These are phyloP conservation scores for Diaporthe destruens DNA, from an alignment of 2,329 filamentous ascomycete species.

Conservation along the genomic window DNA sequence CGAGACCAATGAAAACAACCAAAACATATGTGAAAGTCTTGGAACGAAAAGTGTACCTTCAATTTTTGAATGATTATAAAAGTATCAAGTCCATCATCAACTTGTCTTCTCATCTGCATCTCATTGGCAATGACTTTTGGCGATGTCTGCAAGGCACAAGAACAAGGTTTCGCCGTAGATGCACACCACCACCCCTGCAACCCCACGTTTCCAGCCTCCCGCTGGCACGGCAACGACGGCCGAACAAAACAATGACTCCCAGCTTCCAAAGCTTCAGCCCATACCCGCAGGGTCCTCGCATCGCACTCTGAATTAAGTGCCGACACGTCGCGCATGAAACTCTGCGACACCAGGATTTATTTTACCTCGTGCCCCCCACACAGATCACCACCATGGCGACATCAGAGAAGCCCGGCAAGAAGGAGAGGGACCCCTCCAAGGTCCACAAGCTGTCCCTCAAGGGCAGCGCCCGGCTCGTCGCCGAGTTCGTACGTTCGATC, in stretches of 20 bases:
- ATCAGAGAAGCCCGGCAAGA: constrained; percentile 44
- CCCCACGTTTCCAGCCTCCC: constrained; percentile 17
- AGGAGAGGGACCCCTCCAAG: constrained; percentile 81
- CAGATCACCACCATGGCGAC: constrained; percentile 40
- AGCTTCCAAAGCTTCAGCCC: neutral
- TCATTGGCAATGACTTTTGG: neutral
- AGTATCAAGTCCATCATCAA: neutral
- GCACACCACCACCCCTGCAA: constrained; percentile 16
- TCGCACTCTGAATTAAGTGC: neutral
- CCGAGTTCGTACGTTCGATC: constrained; percentile 83
- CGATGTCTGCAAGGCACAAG: neutral
- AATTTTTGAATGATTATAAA: neutral
- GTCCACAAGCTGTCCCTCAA: constrained; percentile 94
- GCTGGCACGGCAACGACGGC: constrained; percentile 25
- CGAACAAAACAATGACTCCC: constrained; percentile 28
- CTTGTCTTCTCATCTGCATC: neutral
- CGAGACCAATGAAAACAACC: neutral
- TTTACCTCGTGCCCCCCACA: no score
- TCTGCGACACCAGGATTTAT: neutral
- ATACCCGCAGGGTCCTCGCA: constrained; percentile 17
- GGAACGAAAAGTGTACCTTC: neutral
- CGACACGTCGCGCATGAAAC: constrained; percentile 26
- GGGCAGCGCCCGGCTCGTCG: constrained; percentile 86
- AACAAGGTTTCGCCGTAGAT: neutral
- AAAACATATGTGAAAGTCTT: neutral